A percentile compares a stretch with the other conserved stretches of the same genome.
Evolutionary conservation across 148 eudicot species (phyloP).

Genomic region (Vaccinium macrocarpon): DNA sequence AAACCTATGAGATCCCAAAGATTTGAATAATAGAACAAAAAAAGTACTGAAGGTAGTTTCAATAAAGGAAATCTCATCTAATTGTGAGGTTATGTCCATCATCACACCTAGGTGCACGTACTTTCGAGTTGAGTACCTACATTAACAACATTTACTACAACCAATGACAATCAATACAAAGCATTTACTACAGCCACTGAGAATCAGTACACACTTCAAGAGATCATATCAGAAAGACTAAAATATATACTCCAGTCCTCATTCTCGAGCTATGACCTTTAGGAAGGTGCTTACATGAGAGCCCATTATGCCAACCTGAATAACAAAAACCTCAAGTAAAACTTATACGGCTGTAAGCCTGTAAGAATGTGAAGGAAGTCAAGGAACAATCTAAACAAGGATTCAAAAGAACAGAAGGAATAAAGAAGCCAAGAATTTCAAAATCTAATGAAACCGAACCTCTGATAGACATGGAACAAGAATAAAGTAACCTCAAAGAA

Average conservation of each 20-base stretch:
- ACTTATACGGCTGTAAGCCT: not conserved
- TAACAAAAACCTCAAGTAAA: not conserved
- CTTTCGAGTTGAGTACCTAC: not conserved
- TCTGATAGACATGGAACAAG: not conserved
- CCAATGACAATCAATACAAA: not conserved
- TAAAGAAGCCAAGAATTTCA: not conserved
- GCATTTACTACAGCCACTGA: not conserved
- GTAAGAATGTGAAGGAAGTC: not conserved
- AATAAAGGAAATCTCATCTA: not conserved
- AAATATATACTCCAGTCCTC: not conserved
- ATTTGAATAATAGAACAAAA: not conserved
- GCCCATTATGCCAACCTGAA: not conserved
- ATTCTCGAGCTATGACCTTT: not conserved
- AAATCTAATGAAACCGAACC: not conserved
- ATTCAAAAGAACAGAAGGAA: not conserved
- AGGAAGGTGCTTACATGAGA: not conserved
- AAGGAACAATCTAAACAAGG: not conserved
- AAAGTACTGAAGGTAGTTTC: not conserved
- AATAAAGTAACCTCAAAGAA: not conserved
- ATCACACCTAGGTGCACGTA: not conserved
- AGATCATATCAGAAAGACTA: not conserved
- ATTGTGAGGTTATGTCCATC: not conserved
- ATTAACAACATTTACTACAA: not conserved
- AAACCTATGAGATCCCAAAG: not conserved
- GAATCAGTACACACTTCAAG: not conserved